Evolutionary conservation across 345 rosid genomes (phyloP), one percentile per base, ranked within the genome.

Genomic region (Pugionium dolabratum): DNA sequence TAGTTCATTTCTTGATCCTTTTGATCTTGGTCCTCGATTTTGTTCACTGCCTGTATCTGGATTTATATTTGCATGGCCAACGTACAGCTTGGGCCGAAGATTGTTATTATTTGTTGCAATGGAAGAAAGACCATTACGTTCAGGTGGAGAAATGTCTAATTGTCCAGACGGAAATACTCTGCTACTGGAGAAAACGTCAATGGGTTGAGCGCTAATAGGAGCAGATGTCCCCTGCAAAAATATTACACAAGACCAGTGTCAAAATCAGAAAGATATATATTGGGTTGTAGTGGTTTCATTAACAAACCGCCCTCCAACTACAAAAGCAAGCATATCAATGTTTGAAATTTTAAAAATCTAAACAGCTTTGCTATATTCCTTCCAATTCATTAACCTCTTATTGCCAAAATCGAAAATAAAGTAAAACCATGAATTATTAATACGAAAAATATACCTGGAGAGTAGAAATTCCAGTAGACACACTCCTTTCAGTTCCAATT

Each of bases 21-120:
- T 81, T 27, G 81, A 77, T 79, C 95, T 82, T 64, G 83, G 86
- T 41, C 83, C 90, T 36, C 84, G 81, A 73, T 84, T 85, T 65
- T 86, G 96, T 68, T 81, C 94, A 51, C 76, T 67, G 52, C 66
- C 72, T 39, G 78, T 57, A 76, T 82, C 83, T n/a, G 60, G 56
- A 34, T 53, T 73, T 36, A 79, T 72, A 76, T 62, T 75, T 10
- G 75, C 53, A 67, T 72, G 77, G 11, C 79, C 80, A 54, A 64
- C 70, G 67, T 73, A 74, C 45, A 79, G 9, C 75, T 82, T 83
- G 4, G 89, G 75, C 7, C 65, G 82, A 62, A 70, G 66, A 73
- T 76, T 85, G 67, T 85, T 88, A 53, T 61, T 61, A 4, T 77
- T 54, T 50, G 86, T 69, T 39, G 76, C 81, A 63, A 73, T 69